phyloP scores from a whole-genome alignment of 768 basidiomycete species.

The Lactifluus volemus region DNA sequence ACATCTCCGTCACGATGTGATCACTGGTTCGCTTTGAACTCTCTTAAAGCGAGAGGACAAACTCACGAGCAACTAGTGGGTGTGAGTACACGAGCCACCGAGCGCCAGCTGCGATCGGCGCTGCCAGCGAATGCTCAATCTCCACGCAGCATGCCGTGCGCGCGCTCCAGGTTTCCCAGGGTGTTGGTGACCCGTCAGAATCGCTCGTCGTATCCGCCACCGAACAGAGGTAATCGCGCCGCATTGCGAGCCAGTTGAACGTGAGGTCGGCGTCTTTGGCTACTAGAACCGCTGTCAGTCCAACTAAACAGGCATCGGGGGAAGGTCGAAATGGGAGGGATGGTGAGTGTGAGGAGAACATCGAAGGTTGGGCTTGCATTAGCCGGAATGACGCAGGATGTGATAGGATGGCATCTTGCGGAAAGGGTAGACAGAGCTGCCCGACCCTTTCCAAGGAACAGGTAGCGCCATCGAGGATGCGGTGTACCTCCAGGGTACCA shows the following conservation, averaged over 20 bases:
- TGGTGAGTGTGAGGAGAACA: not conserved
- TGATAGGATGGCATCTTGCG: not conserved
- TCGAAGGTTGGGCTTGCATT: not conserved
- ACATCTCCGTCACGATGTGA: not conserved
- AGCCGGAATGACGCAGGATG: not conserved
- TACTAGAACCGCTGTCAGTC: not conserved
- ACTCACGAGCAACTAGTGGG: conserved; percentile 4
- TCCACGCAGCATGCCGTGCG: conserved; percentile 5
- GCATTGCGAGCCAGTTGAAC: conserved; percentile 9
- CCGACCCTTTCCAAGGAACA: not conserved
- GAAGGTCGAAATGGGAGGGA: conserved; percentile 12
- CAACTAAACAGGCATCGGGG: conserved; percentile 6
- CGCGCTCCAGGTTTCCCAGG: conserved; percentile 9
- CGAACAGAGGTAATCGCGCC: conserved; percentile 3
- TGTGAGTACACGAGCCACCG: conserved; percentile 11
- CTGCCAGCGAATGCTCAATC: not conserved
- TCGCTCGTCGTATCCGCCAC: not conserved
- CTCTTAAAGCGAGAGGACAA: not conserved
- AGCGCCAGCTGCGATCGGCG: conserved; percentile 8
- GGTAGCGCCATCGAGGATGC: not conserved
- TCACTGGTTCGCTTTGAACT: not conserved
- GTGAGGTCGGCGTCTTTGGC: not conserved
- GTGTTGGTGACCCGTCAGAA: not conserved
- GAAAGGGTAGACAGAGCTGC: conserved; percentile 1
- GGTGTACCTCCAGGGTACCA: conserved; percentile 6